phyloP scores from a whole-genome alignment of 129 eudicot genomes.

The Flaveria brownii region DNA sequence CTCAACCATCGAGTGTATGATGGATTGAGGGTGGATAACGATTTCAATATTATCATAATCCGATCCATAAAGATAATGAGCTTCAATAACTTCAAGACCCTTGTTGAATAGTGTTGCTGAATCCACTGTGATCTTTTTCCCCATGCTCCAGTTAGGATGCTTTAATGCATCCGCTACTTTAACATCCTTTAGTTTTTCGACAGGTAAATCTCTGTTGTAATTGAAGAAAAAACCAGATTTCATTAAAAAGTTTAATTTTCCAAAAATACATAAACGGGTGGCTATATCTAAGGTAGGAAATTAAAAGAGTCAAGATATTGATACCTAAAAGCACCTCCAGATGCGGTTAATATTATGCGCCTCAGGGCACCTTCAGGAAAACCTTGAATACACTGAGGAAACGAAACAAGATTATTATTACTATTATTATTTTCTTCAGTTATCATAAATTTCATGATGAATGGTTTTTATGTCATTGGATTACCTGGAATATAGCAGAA shows the following conservation, averaged over 20 bases:
- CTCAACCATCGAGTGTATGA: constrained; percentile 95
- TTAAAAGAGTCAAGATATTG: background rate
- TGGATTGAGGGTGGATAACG: constrained; percentile 93
- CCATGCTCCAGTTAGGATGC: constrained; percentile 99
- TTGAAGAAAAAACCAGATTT: constrained; percentile 9
- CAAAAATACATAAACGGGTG: background rate
- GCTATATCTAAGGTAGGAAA: background rate
- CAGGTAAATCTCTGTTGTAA: constrained; percentile 81
- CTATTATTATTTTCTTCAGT: background rate
- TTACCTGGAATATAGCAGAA: constrained; percentile 92
- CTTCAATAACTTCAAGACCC: constrained; percentile 99
- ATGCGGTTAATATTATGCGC: constrained; percentile 91
- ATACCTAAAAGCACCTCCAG: constrained; percentile 98
- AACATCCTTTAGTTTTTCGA: constrained; percentile 80
- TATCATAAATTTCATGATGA: background rate
- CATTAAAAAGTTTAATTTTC: background rate
- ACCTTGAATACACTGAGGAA: constrained; percentile 89
- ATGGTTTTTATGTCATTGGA: background rate
- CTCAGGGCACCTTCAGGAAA: constrained; percentile 92
- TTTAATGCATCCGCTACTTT: constrained; percentile 93
- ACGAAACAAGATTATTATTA: background rate
- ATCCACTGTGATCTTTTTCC: constrained; percentile 93
- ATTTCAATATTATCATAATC: constrained; percentile 87
- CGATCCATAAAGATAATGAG: constrained; percentile 89
- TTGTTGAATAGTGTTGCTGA: constrained; percentile 95